phyloP scores from a whole-genome alignment of 352 stramenopile species.

The Globisporangium radiosum region DNA sequence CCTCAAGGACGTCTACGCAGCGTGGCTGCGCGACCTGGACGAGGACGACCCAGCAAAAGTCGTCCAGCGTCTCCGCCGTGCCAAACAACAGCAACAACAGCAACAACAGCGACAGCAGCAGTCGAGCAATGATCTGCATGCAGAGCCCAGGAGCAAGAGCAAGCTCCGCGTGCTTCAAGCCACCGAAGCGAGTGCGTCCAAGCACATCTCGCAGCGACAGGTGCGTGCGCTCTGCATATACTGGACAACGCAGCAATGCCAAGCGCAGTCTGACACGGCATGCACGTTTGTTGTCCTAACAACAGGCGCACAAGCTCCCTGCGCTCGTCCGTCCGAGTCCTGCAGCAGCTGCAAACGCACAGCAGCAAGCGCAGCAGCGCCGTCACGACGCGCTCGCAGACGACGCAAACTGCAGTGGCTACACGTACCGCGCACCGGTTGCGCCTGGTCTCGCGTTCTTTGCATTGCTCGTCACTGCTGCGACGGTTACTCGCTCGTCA shows the following conservation, averaged over 20 bases:
- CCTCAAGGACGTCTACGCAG: constrained; percentile 30
- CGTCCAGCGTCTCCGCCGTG: constrained; percentile 16
- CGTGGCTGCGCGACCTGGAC: constrained; percentile 36
- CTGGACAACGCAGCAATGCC: neutral
- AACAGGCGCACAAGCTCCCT: constrained; percentile 9
- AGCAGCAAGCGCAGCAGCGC: constrained; percentile 14
- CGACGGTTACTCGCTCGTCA: neutral
- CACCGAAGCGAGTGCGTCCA: constrained; percentile 42
- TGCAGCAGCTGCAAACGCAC: neutral
- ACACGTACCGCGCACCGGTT: constrained; percentile 21
- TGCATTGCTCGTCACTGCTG: constrained; percentile 14
- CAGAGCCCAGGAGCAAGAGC: constrained; percentile 7
- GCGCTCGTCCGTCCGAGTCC: neutral
- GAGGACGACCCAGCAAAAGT: constrained; percentile 28
- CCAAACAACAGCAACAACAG: neutral
- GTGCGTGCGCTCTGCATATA: constrained; percentile 1
- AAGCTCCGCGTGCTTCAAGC: constrained; percentile 38
- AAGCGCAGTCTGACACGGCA: neutral
- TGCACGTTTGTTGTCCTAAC: neutral
- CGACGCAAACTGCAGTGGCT: constrained; percentile 39
- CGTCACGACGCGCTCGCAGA: constrained; percentile 30
- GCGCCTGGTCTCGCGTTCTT: constrained; percentile 48
- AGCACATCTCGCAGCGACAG: constrained; percentile 25
- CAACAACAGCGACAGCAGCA: constrained; percentile 3
- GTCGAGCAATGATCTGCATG: neutral